Evolutionary conservation across 805 yeast species (phyloP).

Genomic region (Vanderwaltozyma yarrowii): DNA sequence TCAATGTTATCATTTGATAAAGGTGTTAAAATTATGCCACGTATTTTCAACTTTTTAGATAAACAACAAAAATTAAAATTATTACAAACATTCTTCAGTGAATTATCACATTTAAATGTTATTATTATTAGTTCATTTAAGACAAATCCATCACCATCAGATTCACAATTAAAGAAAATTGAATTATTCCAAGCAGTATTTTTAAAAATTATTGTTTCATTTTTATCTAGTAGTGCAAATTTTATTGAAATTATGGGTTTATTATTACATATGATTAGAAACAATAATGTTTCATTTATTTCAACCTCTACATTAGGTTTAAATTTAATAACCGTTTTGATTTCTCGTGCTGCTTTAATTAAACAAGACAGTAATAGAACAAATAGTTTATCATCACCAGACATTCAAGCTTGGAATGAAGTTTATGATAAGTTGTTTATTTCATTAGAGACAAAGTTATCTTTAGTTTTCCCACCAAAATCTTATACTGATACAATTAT

Average conservation of each 20-base stretch:
- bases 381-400: constrained; percentile 31
- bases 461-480: constrained; percentile 72
- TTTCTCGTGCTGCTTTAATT: constrained; percentile 85
- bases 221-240: constrained; percentile 64
- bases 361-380: constrained; percentile 60
- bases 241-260: constrained; percentile 72
- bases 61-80: constrained; percentile 69
- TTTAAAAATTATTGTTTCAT: constrained; percentile 73
- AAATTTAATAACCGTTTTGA: constrained; percentile 77
- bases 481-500: constrained; percentile 20
- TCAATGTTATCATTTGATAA: constrained; percentile 76
- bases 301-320: constrained; percentile 67
- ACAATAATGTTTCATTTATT: constrained; percentile 51
- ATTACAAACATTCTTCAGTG: constrained; percentile 67
- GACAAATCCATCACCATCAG: constrained; percentile 48
- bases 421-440: constrained; percentile 78
- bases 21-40: constrained; percentile 79
- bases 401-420: constrained; percentile 52
- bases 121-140: constrained; percentile 72
- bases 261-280: constrained; percentile 57
- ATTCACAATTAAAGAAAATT: constrained; percentile 44
- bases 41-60: constrained; percentile 73
- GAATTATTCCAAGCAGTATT: constrained; percentile 74
- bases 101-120: constrained; percentile 69
- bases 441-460: constrained; percentile 64